Evolutionary conservation across 2,329 filamentous ascomycete genomes (phyloP), one percentile per base, ranked within the genome.

Genomic region (Paraphoma chrysanthemicola): DNA sequence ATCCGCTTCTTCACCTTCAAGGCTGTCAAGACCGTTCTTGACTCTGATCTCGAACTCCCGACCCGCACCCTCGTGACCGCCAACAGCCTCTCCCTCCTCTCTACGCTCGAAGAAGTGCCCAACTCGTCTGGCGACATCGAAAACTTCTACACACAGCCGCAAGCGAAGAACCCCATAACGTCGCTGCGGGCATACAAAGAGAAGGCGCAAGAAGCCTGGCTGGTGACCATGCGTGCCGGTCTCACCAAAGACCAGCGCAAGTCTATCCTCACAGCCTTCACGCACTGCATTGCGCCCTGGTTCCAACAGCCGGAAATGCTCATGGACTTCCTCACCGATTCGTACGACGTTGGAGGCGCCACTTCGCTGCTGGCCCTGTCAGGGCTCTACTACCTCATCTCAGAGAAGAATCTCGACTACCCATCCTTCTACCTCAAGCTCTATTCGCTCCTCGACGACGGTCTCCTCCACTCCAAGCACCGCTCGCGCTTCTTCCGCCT

Each of bases 241-340:
- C 82, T 93, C 48, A 86, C 83, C 47, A 87, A 88, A 60, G 85
- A 90, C 14, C 90, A 96, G 73, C 88, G 91, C 49, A 98, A 98
- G 75, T 81, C 82, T 47, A 83, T 97, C 2, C 83, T 99, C 46
- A 85, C 86, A 57, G 85, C 90, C 59, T 89, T 96, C 78, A 88
- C 91, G 1, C 86, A 86, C 42, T 88, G 88, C 33, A 92, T 97
- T 66, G 90, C 91, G 23, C 93, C 94, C 0, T 96, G 92, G 91
- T 97, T 98, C 77, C 85, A 83, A 46, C 91, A 92, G 59, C 90
- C 93, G 1, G 94, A 98, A 71, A 83, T 96, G 41, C 84, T 99
- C 33, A 93, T 97, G 83, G 95, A 99, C 79, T 99, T 98, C 77
- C 80, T 99, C 53, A 97, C 93, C n/a, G 92, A 95, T 78, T 96